A percentile compares a stretch with the other conserved stretches of the same genome.
phyloP scores from a whole-genome alignment of 371 early-diverging fungal species.

The Batkoa obscura region DNA sequence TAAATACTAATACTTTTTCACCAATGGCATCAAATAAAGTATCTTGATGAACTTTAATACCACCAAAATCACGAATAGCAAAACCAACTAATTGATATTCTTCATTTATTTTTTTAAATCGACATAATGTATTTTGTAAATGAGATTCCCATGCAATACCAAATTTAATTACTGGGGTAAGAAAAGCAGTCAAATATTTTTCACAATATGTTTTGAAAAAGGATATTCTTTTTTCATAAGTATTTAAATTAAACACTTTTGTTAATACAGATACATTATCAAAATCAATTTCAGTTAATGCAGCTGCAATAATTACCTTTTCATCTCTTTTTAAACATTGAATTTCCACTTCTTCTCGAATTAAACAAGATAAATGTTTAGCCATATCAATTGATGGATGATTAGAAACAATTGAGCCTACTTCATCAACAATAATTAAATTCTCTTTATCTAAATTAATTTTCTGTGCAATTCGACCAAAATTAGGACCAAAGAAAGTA shows the following conservation, averaged over 20 bases:
- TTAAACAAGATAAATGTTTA: slow-evolving; percentile 42
- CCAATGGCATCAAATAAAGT: slow-evolving; percentile 23
- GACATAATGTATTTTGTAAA: slow-evolving; percentile 41
- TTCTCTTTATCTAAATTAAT: slow-evolving; percentile 20
- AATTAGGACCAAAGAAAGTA: slow-evolving; percentile 38
- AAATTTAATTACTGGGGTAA: slow-evolving; percentile 37
- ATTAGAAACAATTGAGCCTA: slow-evolving; percentile 28
- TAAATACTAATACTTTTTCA: slow-evolving; percentile 26
- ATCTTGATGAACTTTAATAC: slow-evolving; percentile 35
- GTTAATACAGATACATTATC: slow-evolving; percentile 23
- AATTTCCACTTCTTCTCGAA: slow-evolving; percentile 28
- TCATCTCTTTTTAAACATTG: slow-evolving; percentile 17
- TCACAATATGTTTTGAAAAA: slow-evolving; percentile 29
- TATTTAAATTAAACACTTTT: slow-evolving; percentile 28
- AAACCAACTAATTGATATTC: slow-evolving; percentile 28
- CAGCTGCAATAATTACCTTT: slow-evolving; percentile 36
- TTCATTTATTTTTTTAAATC: slow-evolving; percentile 31
- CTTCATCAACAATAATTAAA: slow-evolving; percentile 19
- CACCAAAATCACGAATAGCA: slow-evolving; percentile 55
- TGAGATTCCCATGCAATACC: slow-evolving; percentile 59
- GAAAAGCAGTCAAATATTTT: slow-evolving; percentile 30
- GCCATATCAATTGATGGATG: slow-evolving; percentile 35
- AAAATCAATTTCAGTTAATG: slow-evolving; percentile 34
- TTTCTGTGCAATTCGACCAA: slow-evolving; percentile 26
- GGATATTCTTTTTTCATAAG: slow-evolving; percentile 22